Evolutionary conservation across 129 eudicot genomes (phyloP).

Genomic region (Chrysanthemum seticuspe): DNA sequence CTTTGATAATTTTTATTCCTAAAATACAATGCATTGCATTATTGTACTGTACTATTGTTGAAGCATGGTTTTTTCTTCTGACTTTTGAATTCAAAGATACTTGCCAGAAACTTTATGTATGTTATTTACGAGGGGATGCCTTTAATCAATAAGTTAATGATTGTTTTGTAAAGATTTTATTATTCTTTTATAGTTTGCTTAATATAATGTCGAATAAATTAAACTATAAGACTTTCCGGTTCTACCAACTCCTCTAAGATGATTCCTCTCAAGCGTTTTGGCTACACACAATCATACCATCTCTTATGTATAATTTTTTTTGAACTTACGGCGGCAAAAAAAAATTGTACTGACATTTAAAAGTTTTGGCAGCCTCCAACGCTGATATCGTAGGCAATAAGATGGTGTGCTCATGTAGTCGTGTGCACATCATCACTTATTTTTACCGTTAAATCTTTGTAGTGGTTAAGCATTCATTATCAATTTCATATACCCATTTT

Average conservation of each 20-base stretch:
- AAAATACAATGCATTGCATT: neutral
- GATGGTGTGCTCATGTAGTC: too few species aligned
- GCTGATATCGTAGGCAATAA: too few species aligned
- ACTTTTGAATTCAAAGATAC: conserved; percentile 17
- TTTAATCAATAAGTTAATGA: conserved; percentile 39
- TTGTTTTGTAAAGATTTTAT: conserved; percentile 16
- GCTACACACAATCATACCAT: neutral
- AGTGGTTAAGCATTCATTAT: too few species aligned
- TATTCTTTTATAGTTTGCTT: neutral
- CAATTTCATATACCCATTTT: too few species aligned
- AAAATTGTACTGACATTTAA: too few species aligned
- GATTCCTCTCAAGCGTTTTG: conserved; percentile 20
- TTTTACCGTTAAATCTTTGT: too few species aligned
- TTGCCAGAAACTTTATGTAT: conserved; percentile 35
- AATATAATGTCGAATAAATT: conserved; percentile 4
- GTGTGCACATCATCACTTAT: too few species aligned
- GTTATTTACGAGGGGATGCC: conserved; percentile 8
- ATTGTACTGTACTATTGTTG: conserved; percentile 22
- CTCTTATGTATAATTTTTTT: too few species aligned
- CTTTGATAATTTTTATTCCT: conserved; percentile 28
- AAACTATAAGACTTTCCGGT: neutral
- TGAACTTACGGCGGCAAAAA: too few species aligned
- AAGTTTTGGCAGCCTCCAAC: too few species aligned
- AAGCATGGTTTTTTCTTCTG: conserved; percentile 21
- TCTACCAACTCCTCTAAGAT: conserved; percentile 49